These are phyloP conservation scores for Umbelopsis ramanniana DNA, from an alignment of 192 early-diverging fungal genomes.

Conservation along the genomic window DNA sequence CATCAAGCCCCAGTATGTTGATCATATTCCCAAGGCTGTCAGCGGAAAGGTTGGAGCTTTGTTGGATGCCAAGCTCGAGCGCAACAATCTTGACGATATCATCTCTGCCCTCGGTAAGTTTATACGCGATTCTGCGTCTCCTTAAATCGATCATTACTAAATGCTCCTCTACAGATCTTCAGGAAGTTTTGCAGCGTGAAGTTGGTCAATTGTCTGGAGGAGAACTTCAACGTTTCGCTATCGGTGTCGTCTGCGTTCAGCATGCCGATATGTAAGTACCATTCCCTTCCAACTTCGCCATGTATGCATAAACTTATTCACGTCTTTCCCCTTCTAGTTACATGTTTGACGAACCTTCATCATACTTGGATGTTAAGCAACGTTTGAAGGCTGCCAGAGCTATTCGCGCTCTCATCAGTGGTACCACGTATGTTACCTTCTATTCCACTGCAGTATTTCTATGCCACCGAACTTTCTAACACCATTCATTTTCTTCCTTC, in stretches of 20 bases:
- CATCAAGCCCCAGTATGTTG: slow-evolving; percentile 97
- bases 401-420: slow-evolving; percentile 80
- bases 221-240: slow-evolving; percentile 98
- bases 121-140: background rate
- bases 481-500: background rate
- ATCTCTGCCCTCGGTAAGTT: slow-evolving; percentile 71
- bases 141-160: too few species aligned
- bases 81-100: slow-evolving; percentile 74
- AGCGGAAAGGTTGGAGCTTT: slow-evolving; percentile 78
- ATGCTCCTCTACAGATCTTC: slow-evolving; percentile 63
- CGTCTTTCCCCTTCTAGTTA: slow-evolving; percentile 55
- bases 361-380: slow-evolving; percentile 98
- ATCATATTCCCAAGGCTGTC: slow-evolving; percentile 82
- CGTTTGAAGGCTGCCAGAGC: slow-evolving; percentile 95
- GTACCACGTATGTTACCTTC: slow-evolving; percentile 41
- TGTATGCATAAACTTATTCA: background rate
- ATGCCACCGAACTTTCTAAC: background rate
- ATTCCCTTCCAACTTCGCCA: background rate
- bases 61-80: slow-evolving; percentile 72
- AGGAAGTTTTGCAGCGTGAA: slow-evolving; percentile 83
- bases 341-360: slow-evolving; percentile 99
- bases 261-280: slow-evolving; percentile 81
- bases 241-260: slow-evolving; percentile 82
- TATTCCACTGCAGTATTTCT: background rate
- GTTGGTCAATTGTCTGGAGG: slow-evolving; percentile 89